A percentile compares a stretch with the other conserved stretches of the same genome.
Evolutionary conservation across 371 early-diverging fungal genomes (phyloP).

Genomic region (Nematocida major): DNA sequence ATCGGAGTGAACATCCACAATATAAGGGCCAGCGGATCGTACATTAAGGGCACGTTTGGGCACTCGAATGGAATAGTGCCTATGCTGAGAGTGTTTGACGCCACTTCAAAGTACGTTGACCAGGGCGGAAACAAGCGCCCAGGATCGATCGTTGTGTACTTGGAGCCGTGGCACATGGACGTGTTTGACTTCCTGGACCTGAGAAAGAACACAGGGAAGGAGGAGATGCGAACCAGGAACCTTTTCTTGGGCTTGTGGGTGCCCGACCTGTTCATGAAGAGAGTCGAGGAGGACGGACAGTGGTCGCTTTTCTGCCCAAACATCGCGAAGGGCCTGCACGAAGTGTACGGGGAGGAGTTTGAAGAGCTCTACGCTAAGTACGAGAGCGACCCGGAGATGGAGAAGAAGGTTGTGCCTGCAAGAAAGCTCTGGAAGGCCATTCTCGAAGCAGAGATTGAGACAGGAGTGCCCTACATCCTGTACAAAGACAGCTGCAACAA

Average conservation of each 20-base stretch:
- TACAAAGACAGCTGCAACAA: conserved; percentile 96
- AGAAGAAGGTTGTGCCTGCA: conserved; percentile 73
- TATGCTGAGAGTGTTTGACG: conserved; percentile 92
- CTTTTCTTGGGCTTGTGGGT: conserved; percentile 94
- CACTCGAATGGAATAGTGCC: conserved; percentile 92
- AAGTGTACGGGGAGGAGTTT: conserved; percentile 88
- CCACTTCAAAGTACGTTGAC: conserved; percentile 91
- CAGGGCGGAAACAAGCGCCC: conserved; percentile 97
- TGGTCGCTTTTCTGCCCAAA: conserved; percentile 95
- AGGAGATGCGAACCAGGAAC: conserved; percentile 89
- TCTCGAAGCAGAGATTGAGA: conserved; percentile 91
- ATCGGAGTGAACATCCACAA: conserved; percentile 91
- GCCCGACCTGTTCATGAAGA: conserved; percentile 96
- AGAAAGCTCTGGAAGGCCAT: conserved; percentile 97
- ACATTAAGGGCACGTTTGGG: conserved; percentile 92
- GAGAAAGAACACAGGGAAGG: conserved; percentile 94
- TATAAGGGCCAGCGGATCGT: conserved; percentile 79
- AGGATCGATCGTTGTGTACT: conserved; percentile 93
- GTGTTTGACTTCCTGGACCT: conserved; percentile 92
- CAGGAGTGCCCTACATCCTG: conserved; percentile 95
- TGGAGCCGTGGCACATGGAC: conserved; percentile 98
- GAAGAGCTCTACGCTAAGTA: conserved; percentile 76
- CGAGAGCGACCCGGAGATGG: conserved; percentile 72
- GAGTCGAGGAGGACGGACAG: conserved; percentile 82
- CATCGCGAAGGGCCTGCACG: conserved; percentile 80